Percentiles rank a stretch among this genome's conserved stretches.
phyloP scores from a whole-genome alignment of 257 asterid genomes.

The Catharanthus roseus region DNA sequence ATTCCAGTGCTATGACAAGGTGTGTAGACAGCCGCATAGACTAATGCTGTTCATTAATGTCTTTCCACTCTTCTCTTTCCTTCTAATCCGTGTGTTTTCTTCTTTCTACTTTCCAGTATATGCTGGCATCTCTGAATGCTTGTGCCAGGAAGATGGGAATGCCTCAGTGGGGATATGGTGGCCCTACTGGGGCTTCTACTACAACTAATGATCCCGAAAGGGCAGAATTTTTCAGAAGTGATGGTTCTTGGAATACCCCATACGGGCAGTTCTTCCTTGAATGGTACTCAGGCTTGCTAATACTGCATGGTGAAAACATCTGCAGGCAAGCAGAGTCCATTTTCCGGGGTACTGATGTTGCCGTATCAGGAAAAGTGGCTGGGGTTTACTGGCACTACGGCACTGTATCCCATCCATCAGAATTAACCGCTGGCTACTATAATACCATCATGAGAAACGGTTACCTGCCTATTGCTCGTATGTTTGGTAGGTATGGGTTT shows the following conservation, averaged over 20 bases:
- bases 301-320: conserved; percentile 67
- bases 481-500: conserved; percentile 58
- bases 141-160: conserved; percentile 45
- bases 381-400: conserved; percentile 56
- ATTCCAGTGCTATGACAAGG: conserved; percentile 81
- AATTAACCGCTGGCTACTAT: conserved; percentile 62
- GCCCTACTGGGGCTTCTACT: conserved; percentile 41
- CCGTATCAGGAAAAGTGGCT: conserved; percentile 55
- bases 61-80: conserved; percentile 1
- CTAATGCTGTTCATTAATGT: not conserved
- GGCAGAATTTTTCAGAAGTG: conserved; percentile 40
- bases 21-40: conserved; percentile 12
- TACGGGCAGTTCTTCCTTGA: conserved; percentile 65
- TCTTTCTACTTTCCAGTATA: conserved; percentile 48
- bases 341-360: conserved; percentile 51
- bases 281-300: conserved; percentile 72
- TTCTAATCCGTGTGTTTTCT: conserved; percentile 14
- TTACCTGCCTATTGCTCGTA: conserved; percentile 42
- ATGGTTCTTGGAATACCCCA: conserved; percentile 61
- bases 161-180: conserved; percentile 58
- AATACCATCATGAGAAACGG: conserved; percentile 58
- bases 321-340: conserved; percentile 61
- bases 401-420: conserved; percentile 57
- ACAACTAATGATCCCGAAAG: conserved; percentile 49
- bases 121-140: conserved; percentile 68